Evolutionary conservation across 805 yeast genomes (phyloP), one percentile per base, ranked within the genome.

Genomic region (Kuraishia ogatae): DNA sequence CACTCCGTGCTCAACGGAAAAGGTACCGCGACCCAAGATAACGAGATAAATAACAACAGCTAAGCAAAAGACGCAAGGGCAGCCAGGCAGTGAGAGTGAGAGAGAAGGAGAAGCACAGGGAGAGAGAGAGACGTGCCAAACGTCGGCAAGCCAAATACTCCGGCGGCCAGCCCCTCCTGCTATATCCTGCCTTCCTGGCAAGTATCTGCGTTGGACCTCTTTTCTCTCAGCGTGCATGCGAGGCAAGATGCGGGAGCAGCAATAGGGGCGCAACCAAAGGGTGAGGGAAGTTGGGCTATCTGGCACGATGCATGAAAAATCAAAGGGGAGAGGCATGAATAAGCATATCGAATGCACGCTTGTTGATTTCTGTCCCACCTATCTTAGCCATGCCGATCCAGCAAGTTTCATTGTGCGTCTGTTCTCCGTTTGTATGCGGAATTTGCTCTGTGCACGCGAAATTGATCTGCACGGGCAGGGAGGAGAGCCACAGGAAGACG

Each of bases 321-420:
- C n/a, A 15, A 39, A 19, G 39, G 19, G 4, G 28, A 52, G 7
- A 39, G 50, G 50, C 43, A 35, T 35, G 43, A 35, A 35, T 8
- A 35, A 15, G 43, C 43, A 35, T 35, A 35, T 35, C 43, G 4
- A 35, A 35, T 35, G 43, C 43, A 35, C 43, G 17, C 43, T 35
- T 35, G n/a, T 35, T 35, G 24, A 39, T 5, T 28, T 46, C 24
- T 21, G 53, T n/a, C 46, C 39, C 20, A 11, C 28, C n/a, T 50
- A 39, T 8, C 17, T 10, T 51, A 20, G 17, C 23, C 50, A 51
- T 13, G 35, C 22, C 39, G 29, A 28, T 11, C 26, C 50, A 52
- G 29, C 54, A 17, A 52, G n/a, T 28, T 48, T 52, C 39, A 4
- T 23, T 22, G 24, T 21, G n/a, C 53, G 28, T 22, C 59, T 48